These are phyloP conservation scores for Boletus reticuloceps DNA, from an alignment of 768 basidiomycete genomes.

Conservation along the genomic window DNA sequence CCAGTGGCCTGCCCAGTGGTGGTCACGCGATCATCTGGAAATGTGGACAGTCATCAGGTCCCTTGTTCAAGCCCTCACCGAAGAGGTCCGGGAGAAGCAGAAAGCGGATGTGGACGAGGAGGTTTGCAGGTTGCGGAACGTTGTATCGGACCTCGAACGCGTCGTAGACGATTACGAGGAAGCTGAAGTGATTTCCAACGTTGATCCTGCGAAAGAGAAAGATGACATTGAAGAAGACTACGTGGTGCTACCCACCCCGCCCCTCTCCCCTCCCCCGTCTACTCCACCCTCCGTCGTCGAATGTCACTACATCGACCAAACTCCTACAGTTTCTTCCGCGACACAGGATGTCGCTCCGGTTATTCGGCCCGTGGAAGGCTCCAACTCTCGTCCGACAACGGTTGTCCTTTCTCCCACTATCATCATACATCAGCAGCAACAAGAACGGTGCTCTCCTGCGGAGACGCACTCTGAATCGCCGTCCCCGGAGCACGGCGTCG, in stretches of 20 bases:
- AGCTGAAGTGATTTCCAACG: conserved; percentile 23
- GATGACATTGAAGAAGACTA: conserved; percentile 10
- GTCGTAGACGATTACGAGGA: conserved; percentile 41
- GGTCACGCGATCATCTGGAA: conserved; percentile 63
- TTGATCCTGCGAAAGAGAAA: conserved; percentile 18
- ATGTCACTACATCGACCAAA: conserved; percentile 8
- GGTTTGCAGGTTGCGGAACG: conserved; percentile 45
- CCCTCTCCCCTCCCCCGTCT: conserved; percentile 21
- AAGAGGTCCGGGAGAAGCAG: conserved; percentile 58
- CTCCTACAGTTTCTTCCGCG: conserved; percentile 1
- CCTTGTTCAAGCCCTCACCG: conserved; percentile 59
- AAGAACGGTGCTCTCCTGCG: conserved; percentile 12
- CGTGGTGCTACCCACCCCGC: conserved; percentile 19
- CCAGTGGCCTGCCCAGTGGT: conserved; percentile 68
- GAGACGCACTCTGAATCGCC: conserved; percentile 12
- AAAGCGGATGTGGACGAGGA: conserved; percentile 43
- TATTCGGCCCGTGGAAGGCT: not conserved
- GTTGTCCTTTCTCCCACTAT: conserved; percentile 27
- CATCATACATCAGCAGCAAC: conserved; percentile 24
- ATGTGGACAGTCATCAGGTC: conserved; percentile 56
- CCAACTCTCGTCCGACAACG: conserved; percentile 7
- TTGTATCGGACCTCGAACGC: conserved; percentile 50
- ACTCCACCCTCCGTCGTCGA: conserved; percentile 15
- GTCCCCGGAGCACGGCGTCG: not conserved
- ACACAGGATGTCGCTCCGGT: conserved; percentile 6